Evolutionary conservation across 495 filamentous ascomycete genomes (phyloP), one percentile per base, ranked within the genome.

Genomic region (Talaromyces wortmannii): DNA sequence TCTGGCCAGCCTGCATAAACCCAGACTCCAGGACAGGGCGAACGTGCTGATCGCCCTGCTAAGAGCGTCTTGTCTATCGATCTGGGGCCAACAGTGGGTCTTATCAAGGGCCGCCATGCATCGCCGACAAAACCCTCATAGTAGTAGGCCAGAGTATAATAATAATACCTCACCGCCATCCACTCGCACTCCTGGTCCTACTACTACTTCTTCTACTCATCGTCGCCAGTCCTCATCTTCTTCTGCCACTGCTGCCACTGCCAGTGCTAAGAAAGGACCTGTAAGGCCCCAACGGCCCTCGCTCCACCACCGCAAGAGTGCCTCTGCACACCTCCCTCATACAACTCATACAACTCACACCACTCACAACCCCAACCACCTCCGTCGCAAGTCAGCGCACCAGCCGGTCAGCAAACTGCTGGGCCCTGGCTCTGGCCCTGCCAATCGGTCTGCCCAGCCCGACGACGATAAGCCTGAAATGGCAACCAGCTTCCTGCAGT

Each of bases 401-500:
- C 52, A 50, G 36, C 33, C 48, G n/a, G 31, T 44, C 18, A 16
- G 40, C n/a, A 45, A 29, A 53, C 33, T 53, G 23, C 49, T 77
- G 29, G 74, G 74, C 31, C 60, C 72, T 29, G 72, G 72, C 15
- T 53, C 52, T 33, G 30, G 52, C 29, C 52, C 52, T 53, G 45
- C 40, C 55, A 56, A 18, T 17, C 13, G 15, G n/a, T 10, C 55
- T 31, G 58, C 55, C 45, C 55, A 57, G 48, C 63, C 78, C 52
- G 77, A 83, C 60, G 79, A 82, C 61, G 61, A 61, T 36, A 59
- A 69, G 13, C 57, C 63, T 54, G 72, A 75, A 53, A 85, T 85
- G 78, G 78, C 80, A 18, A 71, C 79, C 48, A 84, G 81, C 62
- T 86, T 87, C 52, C 64, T 84, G 55, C 83, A 86, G 57, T 87